Evolutionary conservation across 2,329 filamentous ascomycete species (phyloP), one percentile per base, ranked within the genome.

Genomic region (Stagonosporopsis cucurbitacearum): DNA sequence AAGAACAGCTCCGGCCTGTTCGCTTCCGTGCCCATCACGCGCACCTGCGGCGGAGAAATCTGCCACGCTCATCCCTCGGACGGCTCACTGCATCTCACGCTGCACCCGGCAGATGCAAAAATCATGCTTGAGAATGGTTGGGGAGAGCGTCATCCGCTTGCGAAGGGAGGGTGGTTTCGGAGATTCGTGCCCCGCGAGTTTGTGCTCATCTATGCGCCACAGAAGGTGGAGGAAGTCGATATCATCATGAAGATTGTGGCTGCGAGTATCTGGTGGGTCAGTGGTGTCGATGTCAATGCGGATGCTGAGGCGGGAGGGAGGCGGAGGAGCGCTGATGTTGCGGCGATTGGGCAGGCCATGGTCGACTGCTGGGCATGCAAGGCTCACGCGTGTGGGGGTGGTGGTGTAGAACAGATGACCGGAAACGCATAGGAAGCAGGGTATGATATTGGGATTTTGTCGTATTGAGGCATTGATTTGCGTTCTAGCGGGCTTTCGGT

Each of bases 1-100:
- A 94, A 93, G 78, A 88, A 94, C 69, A 89, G 89, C 37, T 82
- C 91, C 6, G 91, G 88, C 0, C 81, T 96, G 0, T 95, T 94
- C 74, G 84, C 88, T 1, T 80, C 78, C 2, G 80, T 83, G 46
- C 87, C 88, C 0, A 79, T 88, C 59, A 88, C 88, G 69, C 83
- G 85, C 26, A 90, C 86, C 11, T 91, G 88, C 65, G 85, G 88
- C 63, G 91, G 91, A n/a, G 92, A 96, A 76, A 84, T 96, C 39
- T 89, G 86, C 66, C 92, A 96, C 72, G 85, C 91, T 11, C 92
- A 96, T 75, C 84, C 87, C 44, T 87, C 83, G 22, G 91, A 95
- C 63, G 85, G 88, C 58, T 89, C 86, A 3, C 80, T 95, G 82
- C 92, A 96, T 74, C 80, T 95, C 77, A 90, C 86, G 44, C 81